phyloP scores from a whole-genome alignment of 148 eudicot genomes.

The Dianthus caryophyllus region DNA sequence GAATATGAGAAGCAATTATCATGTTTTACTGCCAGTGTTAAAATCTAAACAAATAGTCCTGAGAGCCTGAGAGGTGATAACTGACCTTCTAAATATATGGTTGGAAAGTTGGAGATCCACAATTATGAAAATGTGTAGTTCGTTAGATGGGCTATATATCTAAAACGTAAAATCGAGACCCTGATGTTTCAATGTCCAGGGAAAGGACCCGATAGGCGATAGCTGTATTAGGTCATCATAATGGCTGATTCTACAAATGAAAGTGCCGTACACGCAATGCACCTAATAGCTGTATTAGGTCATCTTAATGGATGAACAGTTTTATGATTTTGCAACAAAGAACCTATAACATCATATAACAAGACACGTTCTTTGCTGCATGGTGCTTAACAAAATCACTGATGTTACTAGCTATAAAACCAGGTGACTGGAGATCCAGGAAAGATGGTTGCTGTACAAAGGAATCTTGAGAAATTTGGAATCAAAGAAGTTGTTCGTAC shows the following conservation, averaged over 20 bases:
- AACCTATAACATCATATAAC: background rate
- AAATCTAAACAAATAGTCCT: too few relatives aligned
- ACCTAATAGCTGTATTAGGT: background rate
- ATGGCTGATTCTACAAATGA: too few relatives aligned
- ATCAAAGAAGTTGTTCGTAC: slow-evolving; percentile 83
- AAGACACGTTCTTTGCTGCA: too few relatives aligned
- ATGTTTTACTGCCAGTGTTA: too few relatives aligned
- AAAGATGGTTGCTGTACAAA: slow-evolving; percentile 76
- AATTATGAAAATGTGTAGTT: too few relatives aligned
- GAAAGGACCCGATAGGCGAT: too few relatives aligned
- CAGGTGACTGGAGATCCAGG: slow-evolving; percentile 98
- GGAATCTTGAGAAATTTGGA: slow-evolving; percentile 74
- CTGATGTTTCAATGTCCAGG: background rate
- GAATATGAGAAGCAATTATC: too few relatives aligned
- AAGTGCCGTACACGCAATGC: background rate
- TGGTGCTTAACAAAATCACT: background rate
- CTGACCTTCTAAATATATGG: too few relatives aligned
- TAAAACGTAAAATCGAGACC: background rate
- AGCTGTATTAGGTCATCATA: too few relatives aligned
- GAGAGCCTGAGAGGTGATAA: too few relatives aligned
- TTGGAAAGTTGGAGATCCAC: too few relatives aligned
- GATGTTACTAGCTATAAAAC: slow-evolving; percentile 8
- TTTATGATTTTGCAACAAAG: background rate
- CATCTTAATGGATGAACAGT: background rate
- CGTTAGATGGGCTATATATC: too few relatives aligned